Percentiles rank a stretch among this genome's conserved stretches.
Conservation (phyloP, 148 eudicot genomes). For the Simmondsia chinensis region DNA sequence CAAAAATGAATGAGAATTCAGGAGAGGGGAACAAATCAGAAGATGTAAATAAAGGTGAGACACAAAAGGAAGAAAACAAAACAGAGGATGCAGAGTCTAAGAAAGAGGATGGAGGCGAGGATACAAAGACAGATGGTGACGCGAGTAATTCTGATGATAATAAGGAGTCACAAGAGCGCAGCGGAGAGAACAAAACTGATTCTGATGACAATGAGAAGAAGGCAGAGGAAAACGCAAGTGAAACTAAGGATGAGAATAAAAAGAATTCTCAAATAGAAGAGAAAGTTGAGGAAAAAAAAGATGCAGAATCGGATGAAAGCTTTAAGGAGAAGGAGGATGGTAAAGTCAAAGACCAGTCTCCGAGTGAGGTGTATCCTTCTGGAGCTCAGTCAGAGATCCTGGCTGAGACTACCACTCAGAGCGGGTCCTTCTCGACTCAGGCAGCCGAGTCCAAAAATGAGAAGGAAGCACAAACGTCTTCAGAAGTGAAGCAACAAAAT, state of each 20-base stretch:
- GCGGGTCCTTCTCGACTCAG: constrained; percentile 70
- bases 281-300: constrained; percentile 27
- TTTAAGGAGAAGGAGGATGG: constrained; percentile 29
- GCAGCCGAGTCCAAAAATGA: constrained; percentile 70
- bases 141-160: constrained; percentile 30
- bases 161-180: constrained; percentile 29
- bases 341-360: constrained; percentile 13
- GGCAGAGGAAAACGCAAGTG: constrained; percentile 23
- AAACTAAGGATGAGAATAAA: constrained; percentile 23
- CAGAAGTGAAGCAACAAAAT: constrained; percentile 24
- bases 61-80: constrained; percentile 15
- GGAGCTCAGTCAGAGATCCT: constrained; percentile 78
- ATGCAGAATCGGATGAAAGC: constrained; percentile 28
- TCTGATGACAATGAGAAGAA: constrained; percentile 25
- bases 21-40: constrained; percentile 17
- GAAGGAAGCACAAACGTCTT: constrained; percentile 45
- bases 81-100: constrained; percentile 30
- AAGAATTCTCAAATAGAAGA: constrained; percentile 28
- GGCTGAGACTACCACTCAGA: constrained; percentile 56
- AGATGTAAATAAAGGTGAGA: constrained; percentile 12
- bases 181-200: constrained; percentile 9
- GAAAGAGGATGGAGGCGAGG: constrained; percentile 34
- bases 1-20: constrained; percentile 9
- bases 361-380: constrained; percentile 52
- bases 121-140: constrained; percentile 18